Percentiles rank a stretch among this genome's conserved stretches.
Evolutionary conservation across 495 filamentous ascomycete species (phyloP).

Genomic region (Aspergillus ostianus): DNA sequence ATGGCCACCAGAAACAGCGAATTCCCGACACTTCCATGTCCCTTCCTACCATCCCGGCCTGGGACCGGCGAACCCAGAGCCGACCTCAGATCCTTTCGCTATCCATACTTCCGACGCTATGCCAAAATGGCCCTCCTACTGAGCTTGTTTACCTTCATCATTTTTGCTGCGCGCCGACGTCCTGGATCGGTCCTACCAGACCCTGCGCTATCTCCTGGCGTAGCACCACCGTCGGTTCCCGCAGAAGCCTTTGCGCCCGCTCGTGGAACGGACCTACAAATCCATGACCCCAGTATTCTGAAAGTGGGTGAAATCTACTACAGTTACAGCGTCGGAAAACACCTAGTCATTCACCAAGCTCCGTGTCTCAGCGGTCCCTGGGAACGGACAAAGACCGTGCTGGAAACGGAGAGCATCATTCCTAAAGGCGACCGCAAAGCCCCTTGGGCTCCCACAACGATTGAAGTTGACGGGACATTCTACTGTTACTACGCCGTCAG

Average conservation of each 20-base stretch:
- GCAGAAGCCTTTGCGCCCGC: conserved; percentile 21
- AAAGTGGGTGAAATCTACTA: conserved; percentile 33
- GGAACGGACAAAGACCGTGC: conserved; percentile 34
- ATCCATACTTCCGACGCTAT: neutral
- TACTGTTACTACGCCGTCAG: conserved; percentile 75
- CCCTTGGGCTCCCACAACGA: conserved; percentile 63
- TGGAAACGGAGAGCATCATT: conserved; percentile 40
- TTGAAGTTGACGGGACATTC: conserved; percentile 54
- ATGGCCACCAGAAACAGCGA: neutral
- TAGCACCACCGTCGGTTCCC: neutral
- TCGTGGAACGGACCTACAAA: conserved; percentile 33
- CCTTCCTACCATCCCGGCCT: neutral
- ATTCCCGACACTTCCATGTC: neutral
- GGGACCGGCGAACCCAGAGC: neutral
- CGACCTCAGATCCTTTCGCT: neutral
- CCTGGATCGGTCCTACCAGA: neutral
- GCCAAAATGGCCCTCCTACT: neutral
- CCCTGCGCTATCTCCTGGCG: neutral
- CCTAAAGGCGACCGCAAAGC: conserved; percentile 37
- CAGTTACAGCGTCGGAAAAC: conserved; percentile 36
- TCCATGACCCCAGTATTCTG: conserved; percentile 44
- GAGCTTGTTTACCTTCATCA: neutral
- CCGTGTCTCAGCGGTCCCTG: conserved; percentile 41
- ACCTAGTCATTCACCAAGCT: conserved; percentile 36
- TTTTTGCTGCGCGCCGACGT: neutral